A percentile compares a stretch with the other conserved stretches of the same genome.
These are phyloP conservation scores for Diaporthe sp. DNA, from an alignment of 2,329 filamentous ascomycete genomes.

Conservation along the genomic window DNA sequence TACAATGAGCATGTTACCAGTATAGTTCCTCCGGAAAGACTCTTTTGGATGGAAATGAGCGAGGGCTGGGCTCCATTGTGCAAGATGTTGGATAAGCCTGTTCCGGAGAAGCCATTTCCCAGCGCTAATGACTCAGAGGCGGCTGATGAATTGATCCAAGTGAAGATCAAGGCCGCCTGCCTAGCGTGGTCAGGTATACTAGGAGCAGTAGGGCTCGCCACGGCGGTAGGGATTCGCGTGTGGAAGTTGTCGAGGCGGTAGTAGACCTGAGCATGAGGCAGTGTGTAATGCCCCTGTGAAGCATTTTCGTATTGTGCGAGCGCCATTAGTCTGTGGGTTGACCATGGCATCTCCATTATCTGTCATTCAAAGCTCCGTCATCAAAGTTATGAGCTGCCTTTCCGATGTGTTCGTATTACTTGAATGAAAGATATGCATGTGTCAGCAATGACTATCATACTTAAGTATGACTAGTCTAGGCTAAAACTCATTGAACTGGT, in stretches of 20 bases:
- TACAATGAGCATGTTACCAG: neutral
- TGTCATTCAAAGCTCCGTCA: no score
- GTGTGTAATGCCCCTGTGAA: no score
- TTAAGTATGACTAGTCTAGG: no score
- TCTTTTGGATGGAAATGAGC: constrained; percentile 15
- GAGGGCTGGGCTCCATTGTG: constrained; percentile 30
- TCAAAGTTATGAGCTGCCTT: no score
- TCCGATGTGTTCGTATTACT: no score
- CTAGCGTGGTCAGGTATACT: neutral
- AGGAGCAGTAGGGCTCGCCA: neutral
- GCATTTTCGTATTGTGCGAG: neutral
- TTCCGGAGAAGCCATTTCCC: constrained; percentile 9
- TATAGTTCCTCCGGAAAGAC: constrained; percentile 5
- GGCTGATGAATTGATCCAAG: neutral
- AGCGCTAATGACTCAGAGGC: constrained; percentile 7
- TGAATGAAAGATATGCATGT: no score
- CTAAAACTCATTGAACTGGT: no score
- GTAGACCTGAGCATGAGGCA: no score
- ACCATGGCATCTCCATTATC: no score
- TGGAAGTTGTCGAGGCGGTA: neutral
- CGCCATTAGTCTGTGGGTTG: no score
- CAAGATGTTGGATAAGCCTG: constrained; percentile 22
- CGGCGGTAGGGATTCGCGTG: neutral
- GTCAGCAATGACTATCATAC: no score
- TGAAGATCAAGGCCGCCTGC: neutral